Conservation (phyloP, 331 rosid genomes). For the Phaseolus coccineus region DNA sequence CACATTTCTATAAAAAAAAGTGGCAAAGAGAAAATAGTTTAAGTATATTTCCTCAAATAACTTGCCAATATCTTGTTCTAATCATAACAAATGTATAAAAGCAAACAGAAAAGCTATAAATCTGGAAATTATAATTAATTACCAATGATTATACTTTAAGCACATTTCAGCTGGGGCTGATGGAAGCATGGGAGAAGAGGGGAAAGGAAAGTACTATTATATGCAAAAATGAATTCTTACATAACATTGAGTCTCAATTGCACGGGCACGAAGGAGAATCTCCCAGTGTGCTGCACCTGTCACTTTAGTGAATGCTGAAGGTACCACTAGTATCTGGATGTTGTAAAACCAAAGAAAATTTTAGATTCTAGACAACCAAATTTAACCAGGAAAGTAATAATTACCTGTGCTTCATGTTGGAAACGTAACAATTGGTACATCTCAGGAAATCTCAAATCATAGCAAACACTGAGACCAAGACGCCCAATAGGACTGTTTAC, state of each 20-base stretch:
- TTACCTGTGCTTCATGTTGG: constrained; percentile 81
- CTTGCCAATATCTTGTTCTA: constrained; percentile 15
- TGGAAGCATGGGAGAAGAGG: constrained; percentile 19
- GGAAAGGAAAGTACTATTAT: not conserved
- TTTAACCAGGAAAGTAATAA: constrained; percentile 38
- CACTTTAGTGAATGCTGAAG: constrained; percentile 85
- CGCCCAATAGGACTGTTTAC: constrained; percentile 90
- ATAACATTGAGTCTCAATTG: constrained; percentile 94
- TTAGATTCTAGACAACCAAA: constrained; percentile 35
- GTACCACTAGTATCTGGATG: constrained; percentile 82
- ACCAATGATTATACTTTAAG: constrained; percentile 14
- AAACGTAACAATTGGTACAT: constrained; percentile 82
- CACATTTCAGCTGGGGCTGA: not conserved
- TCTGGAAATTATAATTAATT: constrained; percentile 21
- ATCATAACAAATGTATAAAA: constrained; percentile 3
- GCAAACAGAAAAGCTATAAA: not conserved
- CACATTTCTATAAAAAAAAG: constrained; percentile 34
- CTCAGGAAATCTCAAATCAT: constrained; percentile 98
- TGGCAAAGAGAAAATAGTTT: constrained; percentile 16
- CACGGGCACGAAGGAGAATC: constrained; percentile 94
- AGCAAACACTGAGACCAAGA: constrained; percentile 91
- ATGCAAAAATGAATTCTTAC: constrained; percentile 56
- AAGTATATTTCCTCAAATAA: constrained; percentile 2
- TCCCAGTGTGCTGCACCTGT: constrained; percentile 99
- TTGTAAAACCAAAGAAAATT: constrained; percentile 18